These are phyloP conservation scores for Malus sylvestris DNA, from an alignment of 306 rosid genomes.

Conservation along the genomic window DNA sequence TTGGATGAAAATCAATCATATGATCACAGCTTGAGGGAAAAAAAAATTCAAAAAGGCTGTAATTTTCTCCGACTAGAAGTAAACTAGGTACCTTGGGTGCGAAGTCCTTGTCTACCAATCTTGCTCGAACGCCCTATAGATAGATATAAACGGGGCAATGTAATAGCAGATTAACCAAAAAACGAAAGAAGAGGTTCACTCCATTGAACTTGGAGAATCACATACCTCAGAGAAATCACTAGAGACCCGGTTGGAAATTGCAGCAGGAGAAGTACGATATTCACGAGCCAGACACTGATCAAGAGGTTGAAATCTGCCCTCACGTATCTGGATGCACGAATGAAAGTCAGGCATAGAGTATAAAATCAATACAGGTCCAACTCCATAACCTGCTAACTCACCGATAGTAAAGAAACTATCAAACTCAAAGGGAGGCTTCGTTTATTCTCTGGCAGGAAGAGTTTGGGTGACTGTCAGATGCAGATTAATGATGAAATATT, in stretches of 20 bases:
- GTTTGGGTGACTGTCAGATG: conserved; percentile 14
- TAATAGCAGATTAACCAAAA: too few relatives aligned
- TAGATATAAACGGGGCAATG: too few relatives aligned
- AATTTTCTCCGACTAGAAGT: background rate
- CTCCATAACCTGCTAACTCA: conserved; percentile 35
- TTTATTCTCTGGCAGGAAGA: conserved; percentile 52
- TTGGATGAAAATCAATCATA: conserved; percentile 8
- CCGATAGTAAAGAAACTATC: conserved; percentile 77
- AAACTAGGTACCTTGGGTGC: conserved; percentile 63
- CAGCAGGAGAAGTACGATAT: conserved; percentile 57
- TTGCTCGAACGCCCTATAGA: too few relatives aligned
- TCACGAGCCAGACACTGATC: conserved; percentile 84
- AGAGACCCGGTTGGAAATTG: conserved; percentile 52
- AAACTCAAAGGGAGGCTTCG: conserved; percentile 87
- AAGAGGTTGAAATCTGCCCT: conserved; percentile 87
- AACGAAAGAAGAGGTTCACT: too few relatives aligned
- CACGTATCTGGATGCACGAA: conserved; percentile 59
- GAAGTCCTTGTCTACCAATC: conserved; percentile 76
- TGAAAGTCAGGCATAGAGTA: conserved; percentile 14
- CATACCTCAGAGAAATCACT: conserved; percentile 76
- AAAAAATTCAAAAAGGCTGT: background rate
- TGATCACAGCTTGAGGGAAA: background rate
- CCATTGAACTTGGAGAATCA: background rate
- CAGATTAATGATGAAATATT: conserved; percentile 8
- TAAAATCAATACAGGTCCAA: conserved; percentile 9